Base-by-base conservation (phyloP, 768 basidiomycete species). In the Sarcodon sp. region DNA sequence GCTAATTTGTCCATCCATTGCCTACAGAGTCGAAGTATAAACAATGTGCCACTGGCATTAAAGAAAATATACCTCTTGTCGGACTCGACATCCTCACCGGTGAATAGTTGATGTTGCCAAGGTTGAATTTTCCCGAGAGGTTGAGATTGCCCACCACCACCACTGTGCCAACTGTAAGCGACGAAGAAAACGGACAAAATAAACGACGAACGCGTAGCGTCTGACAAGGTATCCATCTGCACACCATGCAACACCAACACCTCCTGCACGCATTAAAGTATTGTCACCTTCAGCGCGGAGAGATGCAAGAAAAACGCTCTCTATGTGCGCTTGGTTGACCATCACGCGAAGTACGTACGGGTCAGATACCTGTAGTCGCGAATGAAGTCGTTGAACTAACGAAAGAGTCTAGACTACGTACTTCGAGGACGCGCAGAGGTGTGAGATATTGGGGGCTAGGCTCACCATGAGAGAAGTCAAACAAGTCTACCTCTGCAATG, bases 381-480 rank as follows among this genome's bases (percentile, higher is more conserved):
- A 15, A 41, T 8, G 15, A 41, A 13, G 11, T 41, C 39, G 8
- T 9, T 4, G 39, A 13, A 34, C 54, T 16, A 54, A 44, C 45
- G n/a, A 41, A 7, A 7, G 13, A 7, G 3, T 41, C 15, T 41
- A 3, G 3, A 13, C 15, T 3, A 64, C 76, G 7, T 52, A 91
- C 94, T 27, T 85, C 79, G 7, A 97, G 72, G 13, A 83, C 83
- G 21, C 90, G 82, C 21, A 94, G 69, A 21, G 93, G 75, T 6
- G 93, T 97, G 3, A 78, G 66, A 46, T 81, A 71, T 16, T 72
- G 50, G 15, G 58, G 58, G 2, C 75, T 72, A 9, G 85, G 82
- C 57, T 94, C 90, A 27, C 91, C 91, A 1, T 54, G 50, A 35
- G 70, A 69, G 55, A 76, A 93, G 57, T 96, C 88, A 59, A 96